These are phyloP conservation scores for Claviceps capensis DNA, from an alignment of 2,329 filamentous ascomycete genomes.

Conservation along the genomic window DNA sequence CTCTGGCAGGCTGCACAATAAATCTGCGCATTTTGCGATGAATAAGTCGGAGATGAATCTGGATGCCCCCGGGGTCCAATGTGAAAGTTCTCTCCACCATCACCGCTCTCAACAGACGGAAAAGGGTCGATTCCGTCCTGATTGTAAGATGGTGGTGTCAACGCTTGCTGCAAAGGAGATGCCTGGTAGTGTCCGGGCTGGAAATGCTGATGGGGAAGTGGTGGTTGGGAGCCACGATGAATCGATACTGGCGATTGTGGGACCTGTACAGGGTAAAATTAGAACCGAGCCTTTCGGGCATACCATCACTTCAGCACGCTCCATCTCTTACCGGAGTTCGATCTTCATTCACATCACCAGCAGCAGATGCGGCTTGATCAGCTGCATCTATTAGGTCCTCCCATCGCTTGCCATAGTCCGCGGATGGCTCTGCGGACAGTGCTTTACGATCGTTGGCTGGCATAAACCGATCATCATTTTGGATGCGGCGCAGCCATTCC, in stretches of 20 bases:
- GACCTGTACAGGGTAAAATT: slow-evolving; percentile 29
- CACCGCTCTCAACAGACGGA: slow-evolving; percentile 72
- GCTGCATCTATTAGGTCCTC: slow-evolving; percentile 92
- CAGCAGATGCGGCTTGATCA: slow-evolving; percentile 59
- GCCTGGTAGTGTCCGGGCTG: slow-evolving; percentile 61
- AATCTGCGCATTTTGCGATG: slow-evolving; percentile 67
- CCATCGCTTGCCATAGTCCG: slow-evolving; percentile 80
- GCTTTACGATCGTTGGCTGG: slow-evolving; percentile 63
- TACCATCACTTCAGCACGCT: not conserved
- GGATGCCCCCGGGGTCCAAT: slow-evolving; percentile 51
- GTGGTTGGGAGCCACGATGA: slow-evolving; percentile 47
- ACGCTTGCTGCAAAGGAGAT: slow-evolving; percentile 77
- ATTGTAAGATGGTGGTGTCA: slow-evolving; percentile 68
- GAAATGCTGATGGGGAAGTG: slow-evolving; percentile 47
- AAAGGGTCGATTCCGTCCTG: slow-evolving; percentile 63
- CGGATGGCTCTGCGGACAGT: slow-evolving; percentile 71
- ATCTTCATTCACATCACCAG: slow-evolving; percentile 82
- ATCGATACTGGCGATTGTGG: slow-evolving; percentile 53
- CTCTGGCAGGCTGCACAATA: slow-evolving; percentile 83
- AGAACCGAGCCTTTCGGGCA: not conserved
- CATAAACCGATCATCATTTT: slow-evolving; percentile 52
- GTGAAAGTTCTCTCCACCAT: slow-evolving; percentile 59
- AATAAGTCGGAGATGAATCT: slow-evolving; percentile 61
- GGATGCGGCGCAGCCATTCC: slow-evolving; percentile 46
- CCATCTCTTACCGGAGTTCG: slow-evolving; percentile 61